These are phyloP conservation scores for Secale cereale DNA, from an alignment of 176 grass and related monocot genomes.

Conservation along the genomic window DNA sequence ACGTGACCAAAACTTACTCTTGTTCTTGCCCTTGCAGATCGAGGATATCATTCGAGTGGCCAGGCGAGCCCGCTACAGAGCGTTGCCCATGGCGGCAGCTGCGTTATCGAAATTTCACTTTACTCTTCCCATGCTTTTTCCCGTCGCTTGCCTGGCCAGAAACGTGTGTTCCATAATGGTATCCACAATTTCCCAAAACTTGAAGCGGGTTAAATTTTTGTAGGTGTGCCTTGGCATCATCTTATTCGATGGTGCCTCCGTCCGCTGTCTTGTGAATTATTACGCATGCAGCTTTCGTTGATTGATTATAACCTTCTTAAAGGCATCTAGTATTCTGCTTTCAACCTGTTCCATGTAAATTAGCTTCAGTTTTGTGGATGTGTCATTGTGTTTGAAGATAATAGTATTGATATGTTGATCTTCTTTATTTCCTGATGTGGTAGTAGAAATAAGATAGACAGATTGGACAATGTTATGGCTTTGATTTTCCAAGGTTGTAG, in stretches of 20 bases:
- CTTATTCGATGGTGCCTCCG: background rate
- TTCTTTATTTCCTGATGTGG: too few relatives aligned
- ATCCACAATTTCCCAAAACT: constrained; percentile 31
- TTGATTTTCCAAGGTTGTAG: too few relatives aligned
- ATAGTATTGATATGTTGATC: too few relatives aligned
- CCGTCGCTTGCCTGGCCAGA: background rate
- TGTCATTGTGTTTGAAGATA: too few relatives aligned
- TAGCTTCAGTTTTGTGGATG: too few relatives aligned
- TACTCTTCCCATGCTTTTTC: background rate
- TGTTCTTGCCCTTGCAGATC: constrained; percentile 45
- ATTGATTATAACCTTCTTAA: background rate
- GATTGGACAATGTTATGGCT: too few relatives aligned
- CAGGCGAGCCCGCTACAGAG: constrained; percentile 79
- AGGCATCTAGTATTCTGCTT: too few relatives aligned
- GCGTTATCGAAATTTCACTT: constrained; percentile 38
- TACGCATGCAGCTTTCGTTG: background rate
- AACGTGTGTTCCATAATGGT: constrained; percentile 45
- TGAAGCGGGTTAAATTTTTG: constrained; percentile 39
- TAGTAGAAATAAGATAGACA: too few relatives aligned
- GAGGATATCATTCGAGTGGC: constrained; percentile 91
- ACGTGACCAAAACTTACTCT: background rate
- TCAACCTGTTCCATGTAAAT: too few relatives aligned
- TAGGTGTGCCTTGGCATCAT: constrained; percentile 19
- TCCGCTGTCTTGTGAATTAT: background rate
- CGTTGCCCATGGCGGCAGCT: constrained; percentile 63